phyloP scores from a whole-genome alignment of 306 rosid species.

The Quercus dentata region DNA sequence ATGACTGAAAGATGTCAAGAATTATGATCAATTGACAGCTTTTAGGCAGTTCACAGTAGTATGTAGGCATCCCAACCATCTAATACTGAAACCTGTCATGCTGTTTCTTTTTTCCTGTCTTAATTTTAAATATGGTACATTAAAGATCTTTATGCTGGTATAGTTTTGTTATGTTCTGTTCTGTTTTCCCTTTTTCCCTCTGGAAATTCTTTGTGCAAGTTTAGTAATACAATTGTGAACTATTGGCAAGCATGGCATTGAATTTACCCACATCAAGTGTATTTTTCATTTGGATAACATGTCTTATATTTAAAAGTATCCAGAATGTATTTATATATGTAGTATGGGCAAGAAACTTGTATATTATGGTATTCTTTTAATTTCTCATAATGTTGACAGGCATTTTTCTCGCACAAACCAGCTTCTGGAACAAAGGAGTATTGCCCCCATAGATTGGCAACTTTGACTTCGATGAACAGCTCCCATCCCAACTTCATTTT shows the following conservation, averaged over 20 bases:
- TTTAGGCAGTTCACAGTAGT: background rate
- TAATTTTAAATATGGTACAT: background rate
- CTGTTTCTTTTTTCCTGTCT: background rate
- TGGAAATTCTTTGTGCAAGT: background rate
- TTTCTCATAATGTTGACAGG: conserved; percentile 42
- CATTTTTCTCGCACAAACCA: conserved; percentile 88
- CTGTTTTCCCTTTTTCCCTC: background rate
- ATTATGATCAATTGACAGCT: background rate
- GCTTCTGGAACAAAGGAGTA: conserved; percentile 65
- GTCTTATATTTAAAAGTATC: background rate
- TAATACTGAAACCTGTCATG: background rate
- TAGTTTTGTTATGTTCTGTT: background rate
- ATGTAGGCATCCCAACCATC: background rate
- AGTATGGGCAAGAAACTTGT: background rate
- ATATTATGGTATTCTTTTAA: background rate
- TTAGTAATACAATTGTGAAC: background rate
- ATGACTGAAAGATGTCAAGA: background rate
- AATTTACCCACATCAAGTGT: background rate
- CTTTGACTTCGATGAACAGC: conserved; percentile 34
- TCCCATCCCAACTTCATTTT: background rate
- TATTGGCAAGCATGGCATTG: background rate
- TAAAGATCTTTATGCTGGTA: background rate
- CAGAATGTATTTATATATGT: background rate
- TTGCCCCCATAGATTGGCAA: conserved; percentile 78
- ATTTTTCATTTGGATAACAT: background rate